These are phyloP conservation scores for Candida boidinii DNA, from an alignment of 805 yeast genomes.

Conservation along the genomic window DNA sequence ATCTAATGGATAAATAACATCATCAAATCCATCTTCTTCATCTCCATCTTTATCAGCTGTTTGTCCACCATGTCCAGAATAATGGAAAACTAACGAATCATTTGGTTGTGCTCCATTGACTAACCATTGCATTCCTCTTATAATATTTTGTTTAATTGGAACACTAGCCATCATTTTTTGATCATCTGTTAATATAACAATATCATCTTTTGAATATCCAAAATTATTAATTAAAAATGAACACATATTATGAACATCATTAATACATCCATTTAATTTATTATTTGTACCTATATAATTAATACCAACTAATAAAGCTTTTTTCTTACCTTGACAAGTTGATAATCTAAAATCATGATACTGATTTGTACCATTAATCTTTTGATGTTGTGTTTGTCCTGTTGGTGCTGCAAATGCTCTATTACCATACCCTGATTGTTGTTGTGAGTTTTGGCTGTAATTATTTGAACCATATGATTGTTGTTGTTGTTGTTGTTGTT, in stretches of 20 bases:
- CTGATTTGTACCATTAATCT: conserved; percentile 24
- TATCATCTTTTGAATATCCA: conserved; percentile 46
- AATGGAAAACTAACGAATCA: conserved; percentile 74
- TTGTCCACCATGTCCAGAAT: conserved; percentile 84
- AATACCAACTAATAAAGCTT: conserved; percentile 72
- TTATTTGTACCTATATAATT: conserved; percentile 63
- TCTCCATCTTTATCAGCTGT: conserved; percentile 43
- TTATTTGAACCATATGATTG: background rate
- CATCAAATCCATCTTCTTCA: conserved; percentile 27
- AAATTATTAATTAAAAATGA: conserved; percentile 24
- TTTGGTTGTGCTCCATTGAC: conserved; percentile 66
- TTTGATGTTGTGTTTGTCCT: conserved; percentile 11
- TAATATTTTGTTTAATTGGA: conserved; percentile 64
- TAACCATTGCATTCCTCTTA: conserved; percentile 77
- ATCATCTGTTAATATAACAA: conserved; percentile 55
- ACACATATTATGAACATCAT: conserved; percentile 56
- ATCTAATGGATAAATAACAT: conserved; percentile 29
- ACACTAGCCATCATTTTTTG: conserved; percentile 32
- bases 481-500: conserved; percentile 5
- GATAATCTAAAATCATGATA: conserved; percentile 41
- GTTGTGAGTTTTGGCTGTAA: background rate
- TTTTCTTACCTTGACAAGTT: conserved; percentile 60
- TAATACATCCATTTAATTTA: conserved; percentile 69
- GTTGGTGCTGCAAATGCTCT: conserved; percentile 7
- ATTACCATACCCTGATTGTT: conserved; percentile 2